Percentiles rank a stretch among this genome's conserved stretches.
Evolutionary conservation across 352 stramenopile species (phyloP).

Genomic region (Pseudoperonospora humuli): DNA sequence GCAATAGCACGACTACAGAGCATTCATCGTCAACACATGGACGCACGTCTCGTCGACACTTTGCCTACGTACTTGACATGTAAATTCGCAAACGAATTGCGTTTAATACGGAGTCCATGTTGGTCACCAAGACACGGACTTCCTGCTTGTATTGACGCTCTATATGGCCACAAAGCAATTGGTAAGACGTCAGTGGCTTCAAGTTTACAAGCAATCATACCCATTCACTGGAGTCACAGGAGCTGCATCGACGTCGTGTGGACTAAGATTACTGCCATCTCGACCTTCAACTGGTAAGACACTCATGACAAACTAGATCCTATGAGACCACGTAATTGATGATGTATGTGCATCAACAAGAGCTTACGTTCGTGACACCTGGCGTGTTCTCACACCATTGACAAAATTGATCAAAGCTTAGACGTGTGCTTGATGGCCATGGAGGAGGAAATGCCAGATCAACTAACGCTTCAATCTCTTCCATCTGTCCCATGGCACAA

Average conservation of each 20-base stretch:
- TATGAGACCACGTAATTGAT: too few relatives aligned
- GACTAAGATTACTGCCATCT: conserved; percentile 5
- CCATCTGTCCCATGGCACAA: conserved; percentile 23
- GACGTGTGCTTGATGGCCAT: conserved; percentile 34
- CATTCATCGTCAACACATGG: not conserved
- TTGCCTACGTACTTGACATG: conserved; percentile 34
- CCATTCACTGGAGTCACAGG: conserved; percentile 26
- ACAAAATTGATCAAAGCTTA: conserved; percentile 86
- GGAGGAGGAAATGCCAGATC: conserved; percentile 57
- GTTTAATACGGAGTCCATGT: conserved; percentile 19
- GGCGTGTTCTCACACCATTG: conserved; percentile 79
- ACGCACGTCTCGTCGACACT: not conserved
- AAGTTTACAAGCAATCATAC: conserved; percentile 13
- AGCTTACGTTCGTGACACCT: conserved; percentile 53
- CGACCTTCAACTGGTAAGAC: conserved; percentile 62
- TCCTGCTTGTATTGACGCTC: conserved; percentile 3
- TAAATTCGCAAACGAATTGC: conserved; percentile 45
- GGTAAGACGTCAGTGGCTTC: not conserved
- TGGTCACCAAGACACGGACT: conserved; percentile 5
- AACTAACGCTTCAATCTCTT: conserved; percentile 79
- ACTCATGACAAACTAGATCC: conserved; percentile 66
- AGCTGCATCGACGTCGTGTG: conserved; percentile 3
- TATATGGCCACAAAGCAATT: conserved; percentile 5
- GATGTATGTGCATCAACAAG: too few relatives aligned
- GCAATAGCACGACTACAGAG: conserved; percentile 22